A percentile compares a stretch with the other conserved stretches of the same genome.
phyloP scores from a whole-genome alignment of 345 rosid species.

The Pistacia vera region DNA sequence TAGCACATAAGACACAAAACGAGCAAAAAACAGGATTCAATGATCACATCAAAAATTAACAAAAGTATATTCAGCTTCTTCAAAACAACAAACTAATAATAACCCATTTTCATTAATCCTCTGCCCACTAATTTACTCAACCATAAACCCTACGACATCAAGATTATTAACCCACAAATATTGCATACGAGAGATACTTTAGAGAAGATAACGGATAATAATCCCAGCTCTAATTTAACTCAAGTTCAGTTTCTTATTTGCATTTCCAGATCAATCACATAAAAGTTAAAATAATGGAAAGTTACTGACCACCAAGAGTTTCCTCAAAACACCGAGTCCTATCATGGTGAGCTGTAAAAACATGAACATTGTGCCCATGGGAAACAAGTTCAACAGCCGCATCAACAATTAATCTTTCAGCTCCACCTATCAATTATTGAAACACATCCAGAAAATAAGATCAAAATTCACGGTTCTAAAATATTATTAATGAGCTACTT shows the following conservation, averaged over 20 bases:
- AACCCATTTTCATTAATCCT: not conserved
- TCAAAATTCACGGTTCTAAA: not conserved
- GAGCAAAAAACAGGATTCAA: not conserved
- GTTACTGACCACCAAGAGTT: slow-evolving; percentile 63
- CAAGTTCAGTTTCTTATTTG: no score
- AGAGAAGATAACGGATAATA: no score
- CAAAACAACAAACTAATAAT: not conserved
- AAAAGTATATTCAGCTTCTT: no score
- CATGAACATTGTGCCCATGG: slow-evolving; percentile 79
- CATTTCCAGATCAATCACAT: not conserved
- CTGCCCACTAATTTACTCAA: not conserved
- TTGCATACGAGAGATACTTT: no score
- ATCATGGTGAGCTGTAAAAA: slow-evolving; percentile 92
- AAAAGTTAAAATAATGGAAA: not conserved
- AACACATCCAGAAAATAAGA: not conserved
- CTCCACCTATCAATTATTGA: slow-evolving; percentile 64
- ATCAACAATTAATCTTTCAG: slow-evolving; percentile 93
- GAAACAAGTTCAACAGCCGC: slow-evolving; percentile 87
- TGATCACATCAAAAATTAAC: no score
- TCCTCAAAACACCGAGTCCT: slow-evolving; percentile 88
- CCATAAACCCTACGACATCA: no score
- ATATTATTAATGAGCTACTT: not conserved
- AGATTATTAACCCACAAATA: no score
- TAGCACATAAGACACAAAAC: not conserved
- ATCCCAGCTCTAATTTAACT: no score